These are phyloP conservation scores for Leptodontidium sp. DNA, from an alignment of 2,329 filamentous ascomycete genomes.

Conservation along the genomic window DNA sequence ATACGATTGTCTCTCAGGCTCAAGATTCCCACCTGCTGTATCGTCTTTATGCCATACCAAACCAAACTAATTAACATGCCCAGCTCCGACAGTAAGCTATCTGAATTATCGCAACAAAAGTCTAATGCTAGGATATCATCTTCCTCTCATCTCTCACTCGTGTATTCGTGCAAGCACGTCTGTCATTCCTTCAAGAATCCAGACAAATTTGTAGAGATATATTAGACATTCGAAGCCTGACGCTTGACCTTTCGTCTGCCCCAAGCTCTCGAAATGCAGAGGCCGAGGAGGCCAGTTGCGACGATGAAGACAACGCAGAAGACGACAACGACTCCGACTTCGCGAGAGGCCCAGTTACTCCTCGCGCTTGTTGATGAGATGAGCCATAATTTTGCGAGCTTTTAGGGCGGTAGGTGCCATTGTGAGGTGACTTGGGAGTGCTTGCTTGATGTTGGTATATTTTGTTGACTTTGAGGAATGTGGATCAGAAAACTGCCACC, in stretches of 20 bases:
- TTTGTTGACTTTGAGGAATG: background rate
- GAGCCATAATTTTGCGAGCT: constrained; percentile 26
- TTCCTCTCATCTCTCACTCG: background rate
- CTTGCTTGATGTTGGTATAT: background rate
- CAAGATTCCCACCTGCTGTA: background rate
- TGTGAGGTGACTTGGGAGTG: constrained; percentile 15
- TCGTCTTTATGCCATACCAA: background rate
- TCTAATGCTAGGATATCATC: background rate
- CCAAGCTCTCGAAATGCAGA: constrained; percentile 59
- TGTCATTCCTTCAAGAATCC: background rate
- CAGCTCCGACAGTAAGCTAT: background rate
- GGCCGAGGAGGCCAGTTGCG: constrained; percentile 55
- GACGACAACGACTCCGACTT: constrained; percentile 69
- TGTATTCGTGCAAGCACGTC: background rate
- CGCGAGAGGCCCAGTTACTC: constrained; percentile 61
- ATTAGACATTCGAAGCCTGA: background rate
- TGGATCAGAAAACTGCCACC: background rate
- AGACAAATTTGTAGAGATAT: background rate
- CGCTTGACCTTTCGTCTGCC: constrained; percentile 33
- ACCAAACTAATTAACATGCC: background rate
- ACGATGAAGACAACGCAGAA: constrained; percentile 68
- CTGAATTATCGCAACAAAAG: background rate
- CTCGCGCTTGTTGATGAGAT: constrained; percentile 58
- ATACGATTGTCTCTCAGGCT: no score
- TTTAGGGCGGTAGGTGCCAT: constrained; percentile 36